Percentiles rank a stretch among this genome's conserved stretches.
Evolutionary conservation across 345 rosid species (phyloP).

Genomic region (Anacardium occidentale): DNA sequence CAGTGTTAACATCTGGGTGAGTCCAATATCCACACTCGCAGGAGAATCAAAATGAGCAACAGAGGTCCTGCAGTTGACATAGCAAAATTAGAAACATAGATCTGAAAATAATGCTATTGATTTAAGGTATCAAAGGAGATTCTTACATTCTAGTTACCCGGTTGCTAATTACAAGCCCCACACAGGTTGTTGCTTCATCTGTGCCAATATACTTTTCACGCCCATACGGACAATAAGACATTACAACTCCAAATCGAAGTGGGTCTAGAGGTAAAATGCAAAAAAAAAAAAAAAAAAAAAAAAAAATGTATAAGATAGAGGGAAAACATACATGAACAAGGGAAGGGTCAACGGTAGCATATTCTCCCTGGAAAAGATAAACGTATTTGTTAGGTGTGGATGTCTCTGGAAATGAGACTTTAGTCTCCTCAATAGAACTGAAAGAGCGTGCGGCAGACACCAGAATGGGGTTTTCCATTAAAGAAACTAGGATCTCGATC

Average conservation of each 20-base stretch:
- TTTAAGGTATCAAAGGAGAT: background rate
- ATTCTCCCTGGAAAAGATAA: constrained; percentile 82
- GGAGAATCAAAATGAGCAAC: constrained; percentile 86
- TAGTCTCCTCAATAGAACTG: constrained; percentile 47
- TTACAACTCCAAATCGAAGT: too few species aligned
- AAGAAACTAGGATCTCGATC: constrained; percentile 35
- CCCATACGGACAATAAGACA: background rate
- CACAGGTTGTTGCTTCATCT: constrained; percentile 91
- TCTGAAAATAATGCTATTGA: background rate
- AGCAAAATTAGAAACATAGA: background rate
- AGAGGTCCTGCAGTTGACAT: constrained; percentile 60
- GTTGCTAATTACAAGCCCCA: constrained; percentile 74
- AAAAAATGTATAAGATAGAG: background rate
- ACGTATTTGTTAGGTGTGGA: constrained; percentile 39
- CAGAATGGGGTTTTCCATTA: constrained; percentile 63
- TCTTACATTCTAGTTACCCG: constrained; percentile 66
- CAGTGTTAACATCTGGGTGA: constrained; percentile 64
- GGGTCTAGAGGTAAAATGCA: too few species aligned
- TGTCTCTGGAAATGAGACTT: constrained; percentile 30
- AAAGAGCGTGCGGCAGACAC: constrained; percentile 48
- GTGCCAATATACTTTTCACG: constrained; percentile 61
- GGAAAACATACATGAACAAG: constrained; percentile 57
- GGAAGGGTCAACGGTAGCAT: constrained; percentile 64
- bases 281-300: too few species aligned
- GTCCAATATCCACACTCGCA: constrained; percentile 56